Evolutionary conservation across 2,329 filamentous ascomycete genomes (phyloP).

Genomic region (Exophiala spinifera): DNA sequence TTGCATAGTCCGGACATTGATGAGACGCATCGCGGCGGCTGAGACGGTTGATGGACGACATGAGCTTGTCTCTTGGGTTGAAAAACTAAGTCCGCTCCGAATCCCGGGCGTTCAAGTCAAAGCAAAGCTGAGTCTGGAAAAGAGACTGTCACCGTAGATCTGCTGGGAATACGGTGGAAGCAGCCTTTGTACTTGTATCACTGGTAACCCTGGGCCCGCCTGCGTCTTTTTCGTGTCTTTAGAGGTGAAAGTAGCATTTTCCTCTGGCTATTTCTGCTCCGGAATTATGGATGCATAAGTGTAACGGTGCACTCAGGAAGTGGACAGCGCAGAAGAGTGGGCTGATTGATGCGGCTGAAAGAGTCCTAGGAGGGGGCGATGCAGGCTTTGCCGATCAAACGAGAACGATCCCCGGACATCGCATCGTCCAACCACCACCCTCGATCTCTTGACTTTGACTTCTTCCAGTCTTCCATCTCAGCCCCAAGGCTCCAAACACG

Average conservation of each 20-base stretch:
- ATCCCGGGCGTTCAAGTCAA: too few relatives aligned
- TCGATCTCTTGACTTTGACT: too few relatives aligned
- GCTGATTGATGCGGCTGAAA: conserved; percentile 5
- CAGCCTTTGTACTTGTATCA: not conserved
- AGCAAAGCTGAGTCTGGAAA: not conserved
- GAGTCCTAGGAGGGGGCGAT: not conserved
- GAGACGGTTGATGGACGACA: not conserved
- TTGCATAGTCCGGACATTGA: conserved; percentile 22
- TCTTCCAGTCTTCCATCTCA: too few relatives aligned
- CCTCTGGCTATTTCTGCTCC: not conserved
- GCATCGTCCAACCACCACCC: too few relatives aligned
- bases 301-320: not conserved
- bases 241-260: not conserved
- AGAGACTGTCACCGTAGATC: not conserved
- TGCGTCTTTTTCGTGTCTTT: not conserved
- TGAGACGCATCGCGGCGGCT: conserved; percentile 21
- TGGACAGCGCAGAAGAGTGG: not conserved
- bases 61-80: not conserved
- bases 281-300: not conserved
- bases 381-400: not conserved
- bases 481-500: too few relatives aligned
- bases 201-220: not conserved
- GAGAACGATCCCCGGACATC: not conserved
- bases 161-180: not conserved
- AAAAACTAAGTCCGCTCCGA: not conserved